Percentiles rank a stretch among this genome's conserved stretches.
These are phyloP conservation scores for Plasmodium gaboni DNA, from an alignment of 169 alveolate genomes.

Conservation along the genomic window DNA sequence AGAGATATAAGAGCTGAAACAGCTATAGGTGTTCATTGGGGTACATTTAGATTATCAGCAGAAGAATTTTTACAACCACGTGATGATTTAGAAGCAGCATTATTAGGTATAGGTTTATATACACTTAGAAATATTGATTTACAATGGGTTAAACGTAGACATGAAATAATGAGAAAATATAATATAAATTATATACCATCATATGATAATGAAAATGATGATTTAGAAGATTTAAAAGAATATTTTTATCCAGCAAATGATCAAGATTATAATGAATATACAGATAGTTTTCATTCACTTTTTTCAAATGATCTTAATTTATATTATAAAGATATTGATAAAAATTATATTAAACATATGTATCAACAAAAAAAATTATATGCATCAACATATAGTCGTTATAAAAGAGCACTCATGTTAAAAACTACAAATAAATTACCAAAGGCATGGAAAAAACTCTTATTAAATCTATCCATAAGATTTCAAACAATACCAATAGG, in stretches of 20 bases:
- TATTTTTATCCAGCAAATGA: slow-evolving; percentile 45
- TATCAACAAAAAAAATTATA: slow-evolving; percentile 64
- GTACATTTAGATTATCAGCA: slow-evolving; percentile 58
- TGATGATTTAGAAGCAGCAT: slow-evolving; percentile 72
- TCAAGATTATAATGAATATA: slow-evolving; percentile 35
- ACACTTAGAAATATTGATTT: slow-evolving; percentile 23
- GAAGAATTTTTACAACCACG: slow-evolving; percentile 70
- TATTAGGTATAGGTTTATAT: slow-evolving; percentile 27
- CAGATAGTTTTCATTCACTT: slow-evolving; percentile 48
- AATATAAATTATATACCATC: slow-evolving; percentile 5
- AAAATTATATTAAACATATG: slow-evolving; percentile 68
- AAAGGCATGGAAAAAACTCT: slow-evolving; percentile 49
- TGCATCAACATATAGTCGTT: slow-evolving; percentile 47
- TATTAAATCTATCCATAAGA: slow-evolving; percentile 41
- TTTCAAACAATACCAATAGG: slow-evolving; percentile 73
- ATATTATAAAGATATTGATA: slow-evolving; percentile 48
- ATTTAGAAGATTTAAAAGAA: slow-evolving; percentile 58
- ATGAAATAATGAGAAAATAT: slow-evolving; percentile 41
- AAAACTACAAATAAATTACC: slow-evolving; percentile 52
- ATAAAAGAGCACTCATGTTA: slow-evolving; percentile 45
- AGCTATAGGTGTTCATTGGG: slow-evolving; percentile 72
- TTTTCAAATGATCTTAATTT: slow-evolving; percentile 41
- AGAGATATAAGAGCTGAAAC: slow-evolving; percentile 52
- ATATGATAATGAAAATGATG: slow-evolving; percentile 45
- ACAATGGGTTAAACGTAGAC: slow-evolving; percentile 11